Conservation (phyloP, 257 asterid species). For the Solanum chilense region DNA sequence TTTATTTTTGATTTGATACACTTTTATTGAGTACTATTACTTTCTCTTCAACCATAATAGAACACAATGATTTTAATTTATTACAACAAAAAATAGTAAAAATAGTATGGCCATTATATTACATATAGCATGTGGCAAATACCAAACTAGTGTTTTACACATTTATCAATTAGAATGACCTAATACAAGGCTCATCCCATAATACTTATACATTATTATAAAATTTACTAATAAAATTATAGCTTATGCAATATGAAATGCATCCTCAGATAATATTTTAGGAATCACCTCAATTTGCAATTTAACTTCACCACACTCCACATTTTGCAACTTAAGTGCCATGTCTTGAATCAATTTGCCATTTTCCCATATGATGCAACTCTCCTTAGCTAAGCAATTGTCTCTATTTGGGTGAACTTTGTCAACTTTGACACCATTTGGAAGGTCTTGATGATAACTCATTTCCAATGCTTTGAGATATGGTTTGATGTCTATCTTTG, state of each 20-base stretch:
- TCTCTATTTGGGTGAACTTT: conserved; percentile 37
- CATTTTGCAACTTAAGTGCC: conserved; percentile 44
- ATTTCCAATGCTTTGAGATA: conserved; percentile 38
- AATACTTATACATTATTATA: not conserved
- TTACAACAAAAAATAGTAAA: not conserved
- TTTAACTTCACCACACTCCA: conserved; percentile 56
- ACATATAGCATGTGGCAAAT: not conserved
- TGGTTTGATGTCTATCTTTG: conserved; percentile 41
- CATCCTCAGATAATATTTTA: not conserved
- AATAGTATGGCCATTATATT: not conserved
- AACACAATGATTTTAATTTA: too few species aligned
- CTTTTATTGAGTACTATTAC: too few species aligned
- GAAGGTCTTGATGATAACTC: conserved; percentile 33
- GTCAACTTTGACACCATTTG: conserved; percentile 51
- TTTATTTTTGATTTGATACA: too few species aligned
- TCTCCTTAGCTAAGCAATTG: conserved; percentile 54
- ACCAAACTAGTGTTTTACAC: not conserved
- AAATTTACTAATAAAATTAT: too few species aligned
- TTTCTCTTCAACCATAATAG: too few species aligned
- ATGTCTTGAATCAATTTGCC: conserved; percentile 73
- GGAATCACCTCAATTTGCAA: conserved; percentile 41
- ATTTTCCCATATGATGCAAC: conserved; percentile 45
- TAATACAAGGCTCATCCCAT: not conserved
- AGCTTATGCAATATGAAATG: not conserved
- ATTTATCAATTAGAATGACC: not conserved